Evolutionary conservation across 345 rosid genomes (phyloP).

Genomic region (Citrus sp.): DNA sequence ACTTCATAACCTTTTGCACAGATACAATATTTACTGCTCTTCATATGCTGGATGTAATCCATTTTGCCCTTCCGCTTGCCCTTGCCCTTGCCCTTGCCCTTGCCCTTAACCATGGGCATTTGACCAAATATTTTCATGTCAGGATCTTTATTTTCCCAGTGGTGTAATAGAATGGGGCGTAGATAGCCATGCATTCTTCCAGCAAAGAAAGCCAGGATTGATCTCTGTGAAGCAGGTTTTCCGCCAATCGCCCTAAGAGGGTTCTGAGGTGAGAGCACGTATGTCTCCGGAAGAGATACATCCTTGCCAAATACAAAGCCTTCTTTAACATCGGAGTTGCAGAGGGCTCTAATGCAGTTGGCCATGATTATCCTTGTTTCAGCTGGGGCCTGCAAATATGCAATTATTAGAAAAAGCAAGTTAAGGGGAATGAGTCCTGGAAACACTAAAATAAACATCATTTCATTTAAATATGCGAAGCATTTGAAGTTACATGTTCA

Average conservation of each 20-base stretch:
- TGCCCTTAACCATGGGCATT: conserved; percentile 35
- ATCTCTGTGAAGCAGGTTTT: conserved; percentile 56
- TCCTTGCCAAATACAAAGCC: conserved; percentile 91
- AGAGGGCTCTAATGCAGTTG: conserved; percentile 86
- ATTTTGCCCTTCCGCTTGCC: conserved; percentile 46
- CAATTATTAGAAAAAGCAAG: neutral
- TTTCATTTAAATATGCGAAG: neutral
- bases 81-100: neutral
- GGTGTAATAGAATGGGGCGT: conserved; percentile 67
- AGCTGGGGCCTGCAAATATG: conserved; percentile 62
- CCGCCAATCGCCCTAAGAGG: conserved; percentile 74
- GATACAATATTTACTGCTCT: conserved; percentile 93
- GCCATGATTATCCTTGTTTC: conserved; percentile 70
- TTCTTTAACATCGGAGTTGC: conserved; percentile 83
- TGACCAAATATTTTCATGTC: conserved; percentile 75
- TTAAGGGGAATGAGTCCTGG: neutral
- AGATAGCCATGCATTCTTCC: conserved; percentile 91
- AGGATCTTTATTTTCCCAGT: conserved; percentile 82
- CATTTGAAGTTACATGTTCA: neutral
- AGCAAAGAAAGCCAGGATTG: conserved; percentile 84
- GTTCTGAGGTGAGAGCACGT: conserved; percentile 47
- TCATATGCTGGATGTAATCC: conserved; percentile 72
- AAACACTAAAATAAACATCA: neutral
- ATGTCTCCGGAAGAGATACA: conserved; percentile 82
- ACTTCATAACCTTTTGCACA: conserved; percentile 95